Evolutionary conservation across 1,284 basidiomycete genomes (phyloP).

Genomic region (Tilletia setariae): DNA sequence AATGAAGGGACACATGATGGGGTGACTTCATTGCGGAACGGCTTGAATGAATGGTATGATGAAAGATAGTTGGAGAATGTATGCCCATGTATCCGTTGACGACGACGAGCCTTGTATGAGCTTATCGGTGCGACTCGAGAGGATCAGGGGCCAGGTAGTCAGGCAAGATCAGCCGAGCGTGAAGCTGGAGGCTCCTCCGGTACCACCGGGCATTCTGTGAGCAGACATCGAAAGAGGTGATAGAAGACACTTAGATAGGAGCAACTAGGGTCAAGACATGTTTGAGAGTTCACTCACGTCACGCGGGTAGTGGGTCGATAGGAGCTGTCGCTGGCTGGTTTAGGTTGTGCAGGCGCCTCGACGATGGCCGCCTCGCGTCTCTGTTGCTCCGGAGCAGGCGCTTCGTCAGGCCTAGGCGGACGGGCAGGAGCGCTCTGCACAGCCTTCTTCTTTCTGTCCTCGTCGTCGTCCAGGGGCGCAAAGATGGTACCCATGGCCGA

Average conservation of each 20-base stretch:
- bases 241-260: neutral
- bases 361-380: neutral
- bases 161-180: neutral
- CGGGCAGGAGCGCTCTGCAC: neutral
- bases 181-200: conserved; percentile 1
- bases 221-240: neutral
- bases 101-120: too few species aligned
- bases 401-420: neutral
- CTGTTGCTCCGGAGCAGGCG: neutral
- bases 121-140: too few species aligned
- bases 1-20: too few species aligned
- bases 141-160: too few species aligned
- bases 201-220: conserved; percentile 6
- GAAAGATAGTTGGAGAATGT: too few species aligned
- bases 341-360: neutral
- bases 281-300: neutral
- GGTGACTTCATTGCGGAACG: too few species aligned
- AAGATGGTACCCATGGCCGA: conserved; percentile 39
- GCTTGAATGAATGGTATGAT: too few species aligned
- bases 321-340: neutral
- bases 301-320: neutral
- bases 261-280: neutral
- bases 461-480: conserved; percentile 27
- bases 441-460: conserved; percentile 17
- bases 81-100: too few species aligned